phyloP scores from a whole-genome alignment of 2,329 filamentous ascomycete species.

The Aspergillus sojae region DNA sequence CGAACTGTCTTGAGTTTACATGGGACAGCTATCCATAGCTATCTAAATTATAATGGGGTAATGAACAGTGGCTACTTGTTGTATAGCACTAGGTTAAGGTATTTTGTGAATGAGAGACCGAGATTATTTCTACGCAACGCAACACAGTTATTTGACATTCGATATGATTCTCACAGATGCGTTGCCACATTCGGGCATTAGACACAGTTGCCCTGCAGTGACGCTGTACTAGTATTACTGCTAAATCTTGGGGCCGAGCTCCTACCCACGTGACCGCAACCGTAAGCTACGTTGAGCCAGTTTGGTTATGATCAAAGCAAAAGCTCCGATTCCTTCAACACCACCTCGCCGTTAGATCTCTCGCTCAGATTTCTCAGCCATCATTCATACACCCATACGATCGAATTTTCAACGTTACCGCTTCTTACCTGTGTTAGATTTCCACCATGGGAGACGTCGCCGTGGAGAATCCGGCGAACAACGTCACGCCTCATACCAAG shows the following conservation, averaged over 20 bases:
- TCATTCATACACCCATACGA: background rate
- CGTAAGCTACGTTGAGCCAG: slow-evolving; percentile 12
- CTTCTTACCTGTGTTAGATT: background rate
- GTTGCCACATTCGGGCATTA: slow-evolving; percentile 4
- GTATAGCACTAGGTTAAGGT: background rate
- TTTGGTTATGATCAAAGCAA: slow-evolving; percentile 10
- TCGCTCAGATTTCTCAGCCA: background rate
- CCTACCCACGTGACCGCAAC: slow-evolving; percentile 4
- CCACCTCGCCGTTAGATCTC: background rate
- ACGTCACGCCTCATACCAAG: slow-evolving; percentile 78
- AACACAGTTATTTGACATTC: background rate
- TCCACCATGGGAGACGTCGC: slow-evolving; percentile 79
- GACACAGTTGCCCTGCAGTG: background rate
- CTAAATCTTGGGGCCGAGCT: background rate
- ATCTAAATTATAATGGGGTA: background rate
- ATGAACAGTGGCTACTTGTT: background rate
- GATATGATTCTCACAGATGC: slow-evolving; percentile 4
- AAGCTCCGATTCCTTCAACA: slow-evolving; percentile 10
- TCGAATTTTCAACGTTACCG: background rate
- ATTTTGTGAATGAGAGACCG: background rate
- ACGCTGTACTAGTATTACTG: no score
- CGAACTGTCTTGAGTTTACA: background rate
- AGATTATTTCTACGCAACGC: background rate
- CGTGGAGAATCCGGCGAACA: slow-evolving; percentile 78
- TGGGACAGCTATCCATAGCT: background rate